phyloP scores from a whole-genome alignment of 1,139 yeast genomes.

The Keqinozyma sinolaborantium region DNA sequence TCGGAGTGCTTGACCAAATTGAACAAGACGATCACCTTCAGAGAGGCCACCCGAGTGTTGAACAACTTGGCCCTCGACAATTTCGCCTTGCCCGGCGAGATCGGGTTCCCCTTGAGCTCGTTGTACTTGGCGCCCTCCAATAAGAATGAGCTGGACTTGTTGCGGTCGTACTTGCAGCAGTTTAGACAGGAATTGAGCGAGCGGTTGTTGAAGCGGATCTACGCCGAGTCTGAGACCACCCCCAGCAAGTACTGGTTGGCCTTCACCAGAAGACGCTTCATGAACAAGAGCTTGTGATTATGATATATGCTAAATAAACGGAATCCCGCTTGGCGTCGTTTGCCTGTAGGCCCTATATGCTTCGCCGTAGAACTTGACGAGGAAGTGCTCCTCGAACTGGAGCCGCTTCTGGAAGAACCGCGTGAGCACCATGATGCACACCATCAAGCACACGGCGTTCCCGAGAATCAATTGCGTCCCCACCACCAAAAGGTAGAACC shows the following conservation, averaged over 20 bases:
- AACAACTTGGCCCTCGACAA: conserved; percentile 85
- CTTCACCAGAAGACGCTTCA: conserved; percentile 88
- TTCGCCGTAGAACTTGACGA: conserved; percentile 25
- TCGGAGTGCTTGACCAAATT: conserved; percentile 79
- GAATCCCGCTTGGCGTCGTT: conserved; percentile 27
- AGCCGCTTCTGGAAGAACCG: conserved; percentile 32
- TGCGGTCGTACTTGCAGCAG: conserved; percentile 80
- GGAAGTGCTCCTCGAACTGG: conserved; percentile 32
- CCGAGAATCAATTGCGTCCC: conserved; percentile 30
- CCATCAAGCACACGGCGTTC: conserved; percentile 19
- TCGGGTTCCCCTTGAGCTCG: conserved; percentile 87
- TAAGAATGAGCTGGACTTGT: conserved; percentile 70
- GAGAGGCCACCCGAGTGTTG: conserved; percentile 71
- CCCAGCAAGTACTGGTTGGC: conserved; percentile 94
- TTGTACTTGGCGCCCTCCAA: conserved; percentile 76
- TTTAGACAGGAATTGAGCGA: conserved; percentile 92
- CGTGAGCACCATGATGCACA: conserved; percentile 17
- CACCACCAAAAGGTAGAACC: conserved; percentile 33
- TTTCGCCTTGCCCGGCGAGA: conserved; percentile 92
- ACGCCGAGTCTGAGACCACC: conserved; percentile 44
- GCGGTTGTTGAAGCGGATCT: conserved; percentile 73
- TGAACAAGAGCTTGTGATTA: conserved; percentile 69
- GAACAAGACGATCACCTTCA: conserved; percentile 35
- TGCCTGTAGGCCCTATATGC: conserved; percentile 23
- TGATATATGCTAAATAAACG: conserved; percentile 14